Evolutionary conservation across 192 early-diverging fungal species (phyloP).

Genomic region (Endogone sp.): DNA sequence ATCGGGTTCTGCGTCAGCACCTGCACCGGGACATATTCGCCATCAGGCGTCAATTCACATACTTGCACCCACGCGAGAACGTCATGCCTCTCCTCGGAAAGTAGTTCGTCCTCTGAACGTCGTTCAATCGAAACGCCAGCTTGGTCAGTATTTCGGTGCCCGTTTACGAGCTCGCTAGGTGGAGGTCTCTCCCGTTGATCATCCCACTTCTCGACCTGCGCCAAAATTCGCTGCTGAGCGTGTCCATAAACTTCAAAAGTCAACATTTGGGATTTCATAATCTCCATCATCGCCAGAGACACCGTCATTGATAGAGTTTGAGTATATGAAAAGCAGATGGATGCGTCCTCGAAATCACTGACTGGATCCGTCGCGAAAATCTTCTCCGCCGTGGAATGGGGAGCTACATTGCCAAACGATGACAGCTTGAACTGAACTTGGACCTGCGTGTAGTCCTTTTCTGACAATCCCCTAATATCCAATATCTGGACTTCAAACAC

Average conservation of each 20-base stretch:
- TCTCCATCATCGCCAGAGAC: slow-evolving; percentile 15
- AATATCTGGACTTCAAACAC: slow-evolving; percentile 63
- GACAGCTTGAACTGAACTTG: slow-evolving; percentile 70
- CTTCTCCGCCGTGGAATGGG: slow-evolving; percentile 37
- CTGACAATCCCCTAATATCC: slow-evolving; percentile 53
- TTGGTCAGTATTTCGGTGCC: slow-evolving; percentile 36
- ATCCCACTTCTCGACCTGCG: slow-evolving; percentile 50
- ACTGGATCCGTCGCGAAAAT: slow-evolving; percentile 58
- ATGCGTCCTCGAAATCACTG: slow-evolving; percentile 44
- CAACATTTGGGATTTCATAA: slow-evolving; percentile 17
- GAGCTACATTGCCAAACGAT: slow-evolving; percentile 47
- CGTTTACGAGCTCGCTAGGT: slow-evolving; percentile 32
- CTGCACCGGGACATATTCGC: slow-evolving; percentile 56
- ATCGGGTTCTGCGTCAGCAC: slow-evolving; percentile 37
- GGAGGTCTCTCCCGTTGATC: slow-evolving; percentile 33
- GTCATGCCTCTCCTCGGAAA: slow-evolving; percentile 65
- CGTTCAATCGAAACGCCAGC: slow-evolving; percentile 5
- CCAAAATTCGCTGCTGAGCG: slow-evolving; percentile 32
- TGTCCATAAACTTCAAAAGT: slow-evolving; percentile 52
- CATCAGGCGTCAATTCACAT: slow-evolving; percentile 58
- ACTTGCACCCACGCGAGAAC: slow-evolving; percentile 60
- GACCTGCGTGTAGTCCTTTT: slow-evolving; percentile 60
- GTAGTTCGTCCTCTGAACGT: slow-evolving; percentile 51
- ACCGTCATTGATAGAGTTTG: slow-evolving; percentile 43
- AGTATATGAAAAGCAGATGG: slow-evolving; percentile 48